phyloP scores from a whole-genome alignment of 1,284 basidiomycete species.

The Inonotus obliquus region DNA sequence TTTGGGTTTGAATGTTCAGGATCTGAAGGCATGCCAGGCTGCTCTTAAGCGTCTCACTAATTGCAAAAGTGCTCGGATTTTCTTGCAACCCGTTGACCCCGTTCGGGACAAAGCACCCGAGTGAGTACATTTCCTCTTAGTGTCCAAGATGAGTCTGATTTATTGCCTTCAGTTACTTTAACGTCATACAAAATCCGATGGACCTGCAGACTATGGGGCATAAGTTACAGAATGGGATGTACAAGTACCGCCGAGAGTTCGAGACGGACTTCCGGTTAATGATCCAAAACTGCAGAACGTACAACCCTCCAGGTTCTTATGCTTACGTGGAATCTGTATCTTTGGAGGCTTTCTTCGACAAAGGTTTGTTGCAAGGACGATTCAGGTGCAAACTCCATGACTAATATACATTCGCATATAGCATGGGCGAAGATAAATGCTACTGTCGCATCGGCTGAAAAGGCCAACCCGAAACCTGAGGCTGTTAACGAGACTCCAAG shows the following conservation, averaged over 20 bases:
- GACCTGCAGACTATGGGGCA: conserved; percentile 87
- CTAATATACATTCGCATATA: conserved; percentile 13
- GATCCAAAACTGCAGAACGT: conserved; percentile 83
- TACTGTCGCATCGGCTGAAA: conserved; percentile 51
- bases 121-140: conserved; percentile 38
- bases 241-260: conserved; percentile 81
- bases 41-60: conserved; percentile 78
- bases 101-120: conserved; percentile 81
- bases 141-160: conserved; percentile 12
- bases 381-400: background rate
- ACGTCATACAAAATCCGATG: conserved; percentile 91
- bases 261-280: conserved; percentile 87
- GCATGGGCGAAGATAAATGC: conserved; percentile 68
- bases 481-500: conserved; percentile 28
- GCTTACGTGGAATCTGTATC: conserved; percentile 75
- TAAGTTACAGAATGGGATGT: conserved; percentile 86
- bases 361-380: conserved; percentile 52
- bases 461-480: conserved; percentile 27
- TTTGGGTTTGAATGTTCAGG: conserved; percentile 76
- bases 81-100: conserved; percentile 88
- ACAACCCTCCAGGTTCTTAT: conserved; percentile 73
- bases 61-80: conserved; percentile 68
- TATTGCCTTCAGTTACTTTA: conserved; percentile 66
- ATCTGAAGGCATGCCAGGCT: conserved; percentile 76
- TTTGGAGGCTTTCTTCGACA: conserved; percentile 82